Evolutionary conservation across 2,329 filamentous ascomycete species (phyloP).

Genomic region (Phyllosticta citribraziliensis): DNA sequence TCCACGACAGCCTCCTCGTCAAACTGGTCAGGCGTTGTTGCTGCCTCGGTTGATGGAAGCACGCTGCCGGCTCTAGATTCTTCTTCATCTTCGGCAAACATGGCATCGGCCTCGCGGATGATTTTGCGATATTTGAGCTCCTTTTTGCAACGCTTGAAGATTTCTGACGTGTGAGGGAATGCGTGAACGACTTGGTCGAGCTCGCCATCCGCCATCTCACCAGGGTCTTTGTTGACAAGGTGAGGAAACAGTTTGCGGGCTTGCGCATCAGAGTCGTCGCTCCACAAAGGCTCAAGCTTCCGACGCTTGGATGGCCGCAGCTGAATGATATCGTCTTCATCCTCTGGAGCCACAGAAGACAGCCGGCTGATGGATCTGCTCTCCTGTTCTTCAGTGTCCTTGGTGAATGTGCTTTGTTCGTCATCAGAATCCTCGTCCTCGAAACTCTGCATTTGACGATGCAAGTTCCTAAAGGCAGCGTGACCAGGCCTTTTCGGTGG

Average conservation of each 20-base stretch:
- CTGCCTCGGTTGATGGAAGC: conserved; percentile 39
- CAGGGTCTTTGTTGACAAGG: conserved; percentile 51
- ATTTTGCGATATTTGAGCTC: conserved; percentile 59
- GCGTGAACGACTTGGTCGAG: conserved; percentile 46
- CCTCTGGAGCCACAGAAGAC: conserved; percentile 41
- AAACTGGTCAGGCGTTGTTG: conserved; percentile 33
- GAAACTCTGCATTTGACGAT: conserved; percentile 66
- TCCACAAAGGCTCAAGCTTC: conserved; percentile 36
- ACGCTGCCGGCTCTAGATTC: conserved; percentile 26
- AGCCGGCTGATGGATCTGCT: conserved; percentile 69
- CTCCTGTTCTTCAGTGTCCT: conserved; percentile 78
- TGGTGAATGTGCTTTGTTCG: conserved; percentile 58
- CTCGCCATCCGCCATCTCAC: conserved; percentile 57
- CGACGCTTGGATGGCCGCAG: conserved; percentile 36
- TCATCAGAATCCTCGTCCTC: conserved; percentile 71
- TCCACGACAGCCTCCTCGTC: conserved; percentile 23
- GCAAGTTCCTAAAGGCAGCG: conserved; percentile 64
- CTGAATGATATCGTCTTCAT: conserved; percentile 38
- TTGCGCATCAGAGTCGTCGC: conserved; percentile 36
- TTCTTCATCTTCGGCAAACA: conserved; percentile 53
- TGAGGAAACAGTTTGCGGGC: conserved; percentile 39
- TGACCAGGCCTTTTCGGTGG: conserved; percentile 46
- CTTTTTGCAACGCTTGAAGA: conserved; percentile 65
- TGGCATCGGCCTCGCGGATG: conserved; percentile 73
- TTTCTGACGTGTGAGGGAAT: conserved; percentile 48